Conservation (phyloP, 768 basidiomycete genomes). For the Lactifluus subvellereus region DNA sequence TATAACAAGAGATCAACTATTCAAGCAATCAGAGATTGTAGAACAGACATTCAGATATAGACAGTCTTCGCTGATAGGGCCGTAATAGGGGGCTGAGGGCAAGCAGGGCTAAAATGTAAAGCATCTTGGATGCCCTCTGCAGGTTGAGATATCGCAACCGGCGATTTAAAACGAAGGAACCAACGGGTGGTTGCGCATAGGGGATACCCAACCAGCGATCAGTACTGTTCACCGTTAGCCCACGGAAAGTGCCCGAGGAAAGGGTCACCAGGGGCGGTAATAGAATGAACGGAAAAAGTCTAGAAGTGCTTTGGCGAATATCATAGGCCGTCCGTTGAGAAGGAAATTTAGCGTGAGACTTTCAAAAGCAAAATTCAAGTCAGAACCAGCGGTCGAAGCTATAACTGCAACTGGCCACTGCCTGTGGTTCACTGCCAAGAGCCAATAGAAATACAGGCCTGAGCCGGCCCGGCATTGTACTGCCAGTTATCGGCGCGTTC, state of each 20-base stretch:
- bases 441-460: too few species aligned
- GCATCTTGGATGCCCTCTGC: constrained; percentile 37
- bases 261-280: constrained; percentile 34
- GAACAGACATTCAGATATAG: constrained; percentile 46
- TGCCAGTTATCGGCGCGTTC: too few species aligned
- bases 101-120: constrained; percentile 48
- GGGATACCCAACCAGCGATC: constrained; percentile 59
- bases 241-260: constrained; percentile 44
- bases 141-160: constrained; percentile 36
- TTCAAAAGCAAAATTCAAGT: too few species aligned
- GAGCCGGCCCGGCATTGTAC: too few species aligned
- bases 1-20: not conserved
- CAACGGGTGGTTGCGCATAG: constrained; percentile 52
- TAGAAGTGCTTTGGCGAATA: not conserved
- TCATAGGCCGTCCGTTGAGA: not conserved
- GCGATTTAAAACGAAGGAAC: constrained; percentile 53
- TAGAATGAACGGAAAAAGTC: not conserved
- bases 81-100: constrained; percentile 42
- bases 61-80: constrained; percentile 50
- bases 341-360: not conserved
- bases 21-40: not conserved
- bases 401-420: too few species aligned
- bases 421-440: too few species aligned
- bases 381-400: too few species aligned
- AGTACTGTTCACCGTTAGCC: constrained; percentile 40